Base-by-base conservation (phyloP, 108 stramenopile genomes). In the Skeletonema potamos region DNA sequence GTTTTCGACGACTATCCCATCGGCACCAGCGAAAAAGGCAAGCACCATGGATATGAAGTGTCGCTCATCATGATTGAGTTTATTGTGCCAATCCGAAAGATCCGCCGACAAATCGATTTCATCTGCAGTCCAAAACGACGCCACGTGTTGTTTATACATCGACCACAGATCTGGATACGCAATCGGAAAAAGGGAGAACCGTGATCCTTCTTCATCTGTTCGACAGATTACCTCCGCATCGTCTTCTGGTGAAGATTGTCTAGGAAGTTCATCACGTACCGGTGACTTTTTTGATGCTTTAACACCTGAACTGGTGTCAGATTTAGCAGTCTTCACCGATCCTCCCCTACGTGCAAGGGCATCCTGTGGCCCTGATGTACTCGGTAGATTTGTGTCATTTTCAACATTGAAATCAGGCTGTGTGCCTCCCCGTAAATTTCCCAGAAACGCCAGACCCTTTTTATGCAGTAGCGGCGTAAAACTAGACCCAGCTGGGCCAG, bases 81-180 rank as follows among this genome's bases (percentile, higher is more conserved):
- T 89, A 27, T 87, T 80, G 17, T 91, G 90, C 98, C 98, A 99
- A 77, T 99, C 94, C 1, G 79, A 76, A 46, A 93, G 54, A 78
- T 98, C 98, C 20, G 93, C 79, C 4, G 91, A 91, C 1, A 99
- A 86, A 68, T 99, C 97, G 62, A 99, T 95, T 70, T 99, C 98
- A 70, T 99, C 98, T 4, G 95, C 96, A 12, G 98, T 99, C 98
- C 98, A 99, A 63, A 99, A 99, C 39, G 93, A 96, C 0, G 98
- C 98, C 55, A 96, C 96, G 37, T 95, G 92, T 68, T 97, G 91
- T 70, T 99, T 99, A 92, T 99, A 99, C 96, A 98, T 96, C 54
- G 86, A 80, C 98, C 98, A 96, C 1, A 96, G 74, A 83, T 94
- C 97, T 18, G 88, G 67, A 68, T 96, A 84, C 61, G 89, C 86